Evolutionary conservation across 495 filamentous ascomycete species (phyloP), one percentile per base, ranked within the genome.

Genomic region (Cairneyella variabilis): DNA sequence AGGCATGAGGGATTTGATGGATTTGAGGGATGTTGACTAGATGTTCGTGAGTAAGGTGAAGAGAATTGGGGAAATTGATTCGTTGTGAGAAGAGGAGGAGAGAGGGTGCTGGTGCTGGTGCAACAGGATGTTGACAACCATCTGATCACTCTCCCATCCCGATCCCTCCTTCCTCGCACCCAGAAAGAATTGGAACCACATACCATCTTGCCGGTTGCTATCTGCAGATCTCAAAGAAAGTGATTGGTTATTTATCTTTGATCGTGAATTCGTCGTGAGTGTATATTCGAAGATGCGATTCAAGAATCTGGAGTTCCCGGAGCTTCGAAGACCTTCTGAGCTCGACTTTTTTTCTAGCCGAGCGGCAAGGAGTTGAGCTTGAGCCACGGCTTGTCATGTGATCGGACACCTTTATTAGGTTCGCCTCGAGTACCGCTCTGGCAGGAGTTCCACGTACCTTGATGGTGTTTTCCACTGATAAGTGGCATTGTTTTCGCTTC

Each of bases 1-100:
- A 51, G 93, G 93, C 37, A 85, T 87, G 65, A 99, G 90, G 69
- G 84, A 86, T 76, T 90, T 95, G 84, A 99, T 90, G 66, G 86
- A 93, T 70, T 90, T 91, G 79, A 99, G 81, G 66, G 90, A 81
- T 65, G 81, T 83, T 54, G 81, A 45, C 56, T 39, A 58, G 18
- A 37, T 20, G 42, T 20, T 30, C 21, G 21, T 34, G 20, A 56
- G n/a, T 23, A 30, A 25, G 12, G 23, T 23, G 30, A 10, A 10
- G 34, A 17, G 20, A 34, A 28, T 22, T 48, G 23, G 40, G 41
- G 16, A 23, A 32, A n/a, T n/a, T n/a, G n/a, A n/a, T n/a, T n/a
- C n/a, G n/a, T 6, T 7, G 28, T 7, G 28, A 32, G 28, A 32
- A 32, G 14, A 32, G 28, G 28, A 6, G 14, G 28, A 14, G 14